A percentile compares a stretch with the other conserved stretches of the same genome.
Evolutionary conservation across 2,329 filamentous ascomycete species (phyloP).

Genomic region (Claviceps citrina): DNA sequence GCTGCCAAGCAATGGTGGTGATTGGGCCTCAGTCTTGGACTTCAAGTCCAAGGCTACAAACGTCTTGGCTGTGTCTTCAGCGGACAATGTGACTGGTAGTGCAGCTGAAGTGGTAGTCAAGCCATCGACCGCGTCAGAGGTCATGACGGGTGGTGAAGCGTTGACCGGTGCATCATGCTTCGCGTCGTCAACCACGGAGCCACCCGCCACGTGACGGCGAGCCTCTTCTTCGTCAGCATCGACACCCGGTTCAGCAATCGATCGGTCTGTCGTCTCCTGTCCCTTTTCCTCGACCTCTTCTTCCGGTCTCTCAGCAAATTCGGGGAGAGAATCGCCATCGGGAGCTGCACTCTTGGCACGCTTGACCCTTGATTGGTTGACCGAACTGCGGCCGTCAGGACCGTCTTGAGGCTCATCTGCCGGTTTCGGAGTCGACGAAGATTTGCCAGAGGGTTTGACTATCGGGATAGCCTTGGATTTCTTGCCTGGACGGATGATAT

Average conservation of each 20-base stretch:
- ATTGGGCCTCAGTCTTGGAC: conserved; percentile 31
- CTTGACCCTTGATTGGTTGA: conserved; percentile 57
- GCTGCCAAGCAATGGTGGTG: conserved; percentile 34
- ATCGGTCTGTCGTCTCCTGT: not conserved
- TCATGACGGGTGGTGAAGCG: conserved; percentile 37
- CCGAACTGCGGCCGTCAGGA: conserved; percentile 39
- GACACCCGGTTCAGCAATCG: not conserved
- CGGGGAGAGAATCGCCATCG: conserved; percentile 57
- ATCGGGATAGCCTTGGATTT: conserved; percentile 77
- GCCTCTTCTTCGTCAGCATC: not conserved
- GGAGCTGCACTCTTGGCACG: conserved; percentile 49
- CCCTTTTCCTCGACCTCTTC: conserved; percentile 8
- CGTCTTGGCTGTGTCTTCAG: conserved; percentile 29
- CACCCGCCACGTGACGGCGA: not conserved
- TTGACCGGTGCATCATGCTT: conserved; percentile 29
- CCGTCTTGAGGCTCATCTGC: conserved; percentile 13
- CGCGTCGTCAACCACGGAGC: conserved; percentile 22
- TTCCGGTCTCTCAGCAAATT: conserved; percentile 48
- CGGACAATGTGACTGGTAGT: conserved; percentile 36
- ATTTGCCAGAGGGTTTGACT: conserved; percentile 45
- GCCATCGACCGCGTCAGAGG: conserved; percentile 38
- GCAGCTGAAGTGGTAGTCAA: conserved; percentile 36
- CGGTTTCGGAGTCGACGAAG: conserved; percentile 19
- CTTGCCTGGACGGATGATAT: conserved; percentile 50
- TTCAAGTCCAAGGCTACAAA: conserved; percentile 46